Evolutionary conservation across 345 rosid genomes (phyloP), one percentile per base, ranked within the genome.

Genomic region (Gossypioides kirkii): DNA sequence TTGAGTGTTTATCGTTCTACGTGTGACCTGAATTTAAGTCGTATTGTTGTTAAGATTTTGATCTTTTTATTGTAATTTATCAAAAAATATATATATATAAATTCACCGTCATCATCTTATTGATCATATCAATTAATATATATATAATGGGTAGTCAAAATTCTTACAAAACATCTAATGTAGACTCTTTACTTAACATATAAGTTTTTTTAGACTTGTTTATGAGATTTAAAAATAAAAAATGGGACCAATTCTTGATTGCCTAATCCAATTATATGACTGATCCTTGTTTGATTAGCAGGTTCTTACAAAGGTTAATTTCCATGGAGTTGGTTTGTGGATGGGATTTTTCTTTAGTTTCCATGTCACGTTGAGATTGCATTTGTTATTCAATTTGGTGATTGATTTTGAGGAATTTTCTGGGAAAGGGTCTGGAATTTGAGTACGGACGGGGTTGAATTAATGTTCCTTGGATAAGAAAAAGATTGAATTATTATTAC

Each of bases 91-190:
- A n/a, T n/a, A n/a, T n/a, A n/a, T n/a, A n/a, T n/a, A n/a, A n/a
- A n/a, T n/a, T n/a, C n/a, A n/a, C n/a, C n/a, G 7, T 32, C 38
- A 6, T 64, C 8, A n/a, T 8, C 16, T n/a, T 38, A 4, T 18
- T 2, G 14, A 22, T 63, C 26, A 18, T 14, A 63, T 41, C 68
- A 63, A 63, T 41, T 4, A 18, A 41, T 62, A 41, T 38, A 43
- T 8, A 54, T 9, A 43, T 20, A 55, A 20, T 26, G 9, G 58
- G 47, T 53, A 18, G 23, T 68, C 71, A 26, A 49, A 42, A 68
- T 68, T 56, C 23, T 68, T 49, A 68, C 71, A 55, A 20, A 47
- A 25, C 23, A 67, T 67, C 7, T 47, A 25, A 67, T 26, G 71
- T 67, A 47, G 41, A 66, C 41, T 23, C 42, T 55, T 42, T 14